Conservation (phyloP, 2,329 filamentous ascomycete species). For the Chalara sp. region DNA sequence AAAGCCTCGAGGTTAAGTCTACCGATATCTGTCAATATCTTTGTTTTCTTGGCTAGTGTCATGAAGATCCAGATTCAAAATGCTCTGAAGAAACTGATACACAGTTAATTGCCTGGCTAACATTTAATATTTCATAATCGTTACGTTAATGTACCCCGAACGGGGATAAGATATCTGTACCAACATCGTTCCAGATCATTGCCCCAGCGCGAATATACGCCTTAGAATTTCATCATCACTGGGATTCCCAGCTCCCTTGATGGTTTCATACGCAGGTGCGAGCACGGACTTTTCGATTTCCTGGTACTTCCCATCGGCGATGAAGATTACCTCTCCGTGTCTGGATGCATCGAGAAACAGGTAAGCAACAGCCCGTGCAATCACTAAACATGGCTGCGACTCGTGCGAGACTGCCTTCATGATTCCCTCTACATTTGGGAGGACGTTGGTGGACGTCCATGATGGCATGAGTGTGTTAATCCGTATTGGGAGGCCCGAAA, state of each 20-base stretch:
- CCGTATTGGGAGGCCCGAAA: constrained; percentile 38
- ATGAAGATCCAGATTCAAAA: too few species aligned
- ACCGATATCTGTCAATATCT: too few species aligned
- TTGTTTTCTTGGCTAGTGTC: too few species aligned
- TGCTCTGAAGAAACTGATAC: too few species aligned
- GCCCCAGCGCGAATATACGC: constrained; percentile 12
- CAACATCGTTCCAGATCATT: background rate
- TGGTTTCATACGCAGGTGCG: constrained; percentile 27
- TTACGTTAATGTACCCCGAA: too few species aligned
- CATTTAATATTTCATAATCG: too few species aligned
- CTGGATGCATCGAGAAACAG: constrained; percentile 42
- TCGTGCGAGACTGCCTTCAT: constrained; percentile 33
- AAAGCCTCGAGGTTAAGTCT: too few species aligned
- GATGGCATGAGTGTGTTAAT: constrained; percentile 49
- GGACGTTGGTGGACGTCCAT: constrained; percentile 45
- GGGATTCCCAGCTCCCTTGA: constrained; percentile 27
- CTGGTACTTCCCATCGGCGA: constrained; percentile 38
- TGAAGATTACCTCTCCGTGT: constrained; percentile 47
- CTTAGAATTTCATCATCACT: constrained; percentile 31
- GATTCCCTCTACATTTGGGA: constrained; percentile 31
- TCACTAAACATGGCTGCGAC: constrained; percentile 38
- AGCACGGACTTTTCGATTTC: constrained; percentile 45
- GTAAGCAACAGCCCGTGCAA: constrained; percentile 41
- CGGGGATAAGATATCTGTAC: too few species aligned
- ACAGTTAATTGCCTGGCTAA: too few species aligned